Conservation (phyloP, 164 flowering plant genomes). For the Sedum album region DNA sequence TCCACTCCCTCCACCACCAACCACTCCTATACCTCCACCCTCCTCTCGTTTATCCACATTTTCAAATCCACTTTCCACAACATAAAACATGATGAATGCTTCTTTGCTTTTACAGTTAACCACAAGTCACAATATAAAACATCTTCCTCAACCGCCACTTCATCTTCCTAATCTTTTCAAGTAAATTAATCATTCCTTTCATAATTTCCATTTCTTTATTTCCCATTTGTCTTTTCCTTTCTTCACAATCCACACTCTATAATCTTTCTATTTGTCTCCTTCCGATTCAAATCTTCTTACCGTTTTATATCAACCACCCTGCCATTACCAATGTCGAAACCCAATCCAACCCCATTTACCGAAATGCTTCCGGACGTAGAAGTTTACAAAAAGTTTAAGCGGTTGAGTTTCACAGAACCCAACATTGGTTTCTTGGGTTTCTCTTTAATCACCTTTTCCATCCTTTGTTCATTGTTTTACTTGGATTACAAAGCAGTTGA, state of each 20-base stretch:
- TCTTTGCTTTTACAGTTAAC: neutral
- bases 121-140: neutral
- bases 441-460: slow-evolving; percentile 28
- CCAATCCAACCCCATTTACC: neutral
- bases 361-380: slow-evolving; percentile 14
- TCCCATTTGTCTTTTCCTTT: neutral
- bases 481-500: slow-evolving; percentile 49
- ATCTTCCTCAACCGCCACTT: neutral
- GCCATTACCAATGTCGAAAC: neutral
- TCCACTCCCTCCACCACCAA: neutral
- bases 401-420: slow-evolving; percentile 42
- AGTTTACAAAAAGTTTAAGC: slow-evolving; percentile 42
- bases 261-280: neutral
- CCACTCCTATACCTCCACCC: neutral
- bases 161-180: neutral
- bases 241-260: neutral
- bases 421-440: slow-evolving; percentile 45
- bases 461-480: slow-evolving; percentile 53
- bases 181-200: neutral
- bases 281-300: neutral
- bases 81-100: neutral
- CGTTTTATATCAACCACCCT: neutral
- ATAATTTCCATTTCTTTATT: neutral
- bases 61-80: neutral
- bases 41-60: neutral